A percentile compares a stretch with the other conserved stretches of the same genome.
phyloP scores from a whole-genome alignment of 495 filamentous ascomycete species.

The Corynascus novoguineensis region DNA sequence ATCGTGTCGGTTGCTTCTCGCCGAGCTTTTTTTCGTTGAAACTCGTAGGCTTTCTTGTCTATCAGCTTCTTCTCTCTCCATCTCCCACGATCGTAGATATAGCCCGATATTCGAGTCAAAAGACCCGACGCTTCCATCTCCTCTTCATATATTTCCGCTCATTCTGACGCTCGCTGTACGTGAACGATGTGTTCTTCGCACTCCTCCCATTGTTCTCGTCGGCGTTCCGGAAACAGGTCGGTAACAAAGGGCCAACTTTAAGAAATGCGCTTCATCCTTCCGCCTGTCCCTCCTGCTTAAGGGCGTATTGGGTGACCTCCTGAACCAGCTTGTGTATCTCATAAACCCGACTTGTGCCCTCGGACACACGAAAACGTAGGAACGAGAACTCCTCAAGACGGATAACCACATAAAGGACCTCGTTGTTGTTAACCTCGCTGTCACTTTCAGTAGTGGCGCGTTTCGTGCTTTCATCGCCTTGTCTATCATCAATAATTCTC shows the following conservation, averaged over 20 bases:
- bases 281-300: background rate
- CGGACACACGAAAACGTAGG: conserved; percentile 1
- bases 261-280: conserved; percentile 17
- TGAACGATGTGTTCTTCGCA: conserved; percentile 21
- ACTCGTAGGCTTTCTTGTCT: background rate
- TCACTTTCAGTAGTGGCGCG: background rate
- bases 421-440: background rate
- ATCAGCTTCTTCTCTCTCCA: background rate
- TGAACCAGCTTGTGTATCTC: conserved; percentile 28
- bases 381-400: conserved; percentile 21
- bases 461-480: background rate
- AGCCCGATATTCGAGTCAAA: conserved; percentile 16
- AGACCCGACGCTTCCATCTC: conserved; percentile 16
- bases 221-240: conserved; percentile 10
- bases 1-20: background rate
- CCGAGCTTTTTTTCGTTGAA: background rate
- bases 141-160: conserved; percentile 11
- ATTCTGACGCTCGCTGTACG: conserved; percentile 8
- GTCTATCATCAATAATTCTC: background rate
- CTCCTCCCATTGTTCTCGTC: conserved; percentile 13
- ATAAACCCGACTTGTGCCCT: conserved; percentile 6
- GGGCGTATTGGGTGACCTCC: conserved; percentile 21
- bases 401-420: background rate
- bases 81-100: conserved; percentile 8
- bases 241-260: conserved; percentile 16